Evolutionary conservation across 306 rosid species (phyloP).

Genomic region (Dalbergia cultrata): DNA sequence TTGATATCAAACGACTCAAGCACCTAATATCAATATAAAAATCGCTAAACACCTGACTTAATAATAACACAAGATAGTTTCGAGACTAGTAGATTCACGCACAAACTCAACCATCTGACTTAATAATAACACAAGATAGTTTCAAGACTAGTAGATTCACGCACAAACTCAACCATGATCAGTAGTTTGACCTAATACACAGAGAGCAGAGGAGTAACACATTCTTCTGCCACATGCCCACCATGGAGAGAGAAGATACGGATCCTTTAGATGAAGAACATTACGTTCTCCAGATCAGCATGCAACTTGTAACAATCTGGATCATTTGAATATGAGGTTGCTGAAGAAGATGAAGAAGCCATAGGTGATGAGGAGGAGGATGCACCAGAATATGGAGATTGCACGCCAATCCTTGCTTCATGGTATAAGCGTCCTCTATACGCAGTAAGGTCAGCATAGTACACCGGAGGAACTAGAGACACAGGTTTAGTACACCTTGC

Average conservation of each 20-base stretch:
- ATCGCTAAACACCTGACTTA: too few relatives aligned
- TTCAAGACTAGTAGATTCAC: constrained; percentile 62
- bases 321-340: constrained; percentile 40
- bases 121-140: constrained; percentile 8
- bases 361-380: constrained; percentile 33
- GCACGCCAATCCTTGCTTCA: constrained; percentile 53
- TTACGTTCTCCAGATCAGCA: constrained; percentile 52
- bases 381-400: constrained; percentile 41
- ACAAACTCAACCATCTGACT: constrained; percentile 48
- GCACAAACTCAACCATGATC: constrained; percentile 55
- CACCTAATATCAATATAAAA: too few relatives aligned
- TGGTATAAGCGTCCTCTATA: constrained; percentile 75
- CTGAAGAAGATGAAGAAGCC: constrained; percentile 53
- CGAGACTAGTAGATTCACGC: constrained; percentile 67
- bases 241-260: not conserved
- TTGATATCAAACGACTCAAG: too few relatives aligned
- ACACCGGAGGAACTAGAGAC: constrained; percentile 82
- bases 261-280: constrained; percentile 66
- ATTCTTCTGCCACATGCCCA: not conserved
- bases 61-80: constrained; percentile 12
- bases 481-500: constrained; percentile 89
- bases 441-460: constrained; percentile 86
- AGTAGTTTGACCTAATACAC: too few relatives aligned
- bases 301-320: constrained; percentile 59
- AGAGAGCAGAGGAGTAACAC: not conserved